Conservation (phyloP, 331 rosid genomes). For the Quercus phellos region DNA sequence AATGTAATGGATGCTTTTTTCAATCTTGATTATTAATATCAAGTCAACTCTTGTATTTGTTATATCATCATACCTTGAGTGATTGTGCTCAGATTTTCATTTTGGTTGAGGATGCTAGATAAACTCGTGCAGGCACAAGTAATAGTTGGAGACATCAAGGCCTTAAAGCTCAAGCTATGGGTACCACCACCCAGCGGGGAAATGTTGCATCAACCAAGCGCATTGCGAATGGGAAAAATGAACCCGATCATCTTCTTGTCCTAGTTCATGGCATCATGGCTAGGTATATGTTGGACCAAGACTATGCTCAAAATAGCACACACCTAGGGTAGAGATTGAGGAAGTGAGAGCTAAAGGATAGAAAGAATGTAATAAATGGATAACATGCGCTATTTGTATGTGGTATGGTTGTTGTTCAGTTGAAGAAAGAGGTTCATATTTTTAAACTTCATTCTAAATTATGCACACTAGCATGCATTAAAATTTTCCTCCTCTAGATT, state of each 20-base stretch:
- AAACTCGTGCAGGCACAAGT: constrained; percentile 49
- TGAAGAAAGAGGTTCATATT: neutral
- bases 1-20: neutral
- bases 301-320: neutral
- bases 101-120: constrained; percentile 6
- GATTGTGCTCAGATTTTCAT: neutral
- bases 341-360: neutral
- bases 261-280: constrained; percentile 96
- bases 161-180: constrained; percentile 61
- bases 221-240: constrained; percentile 32
- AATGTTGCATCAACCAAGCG: constrained; percentile 32
- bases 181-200: constrained; percentile 46
- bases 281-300: constrained; percentile 45
- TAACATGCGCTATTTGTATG: neutral
- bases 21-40: neutral
- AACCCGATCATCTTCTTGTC: constrained; percentile 92
- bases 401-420: neutral
- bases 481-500: neutral
- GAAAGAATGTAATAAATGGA: neutral
- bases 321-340: neutral
- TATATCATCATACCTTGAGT: neutral
- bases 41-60: neutral
- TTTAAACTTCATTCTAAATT: neutral
- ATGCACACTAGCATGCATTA: neutral
- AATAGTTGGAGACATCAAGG: constrained; percentile 52